Base-by-base conservation (phyloP, 257 asterid genomes). In the Paraleonurus japonicus region DNA sequence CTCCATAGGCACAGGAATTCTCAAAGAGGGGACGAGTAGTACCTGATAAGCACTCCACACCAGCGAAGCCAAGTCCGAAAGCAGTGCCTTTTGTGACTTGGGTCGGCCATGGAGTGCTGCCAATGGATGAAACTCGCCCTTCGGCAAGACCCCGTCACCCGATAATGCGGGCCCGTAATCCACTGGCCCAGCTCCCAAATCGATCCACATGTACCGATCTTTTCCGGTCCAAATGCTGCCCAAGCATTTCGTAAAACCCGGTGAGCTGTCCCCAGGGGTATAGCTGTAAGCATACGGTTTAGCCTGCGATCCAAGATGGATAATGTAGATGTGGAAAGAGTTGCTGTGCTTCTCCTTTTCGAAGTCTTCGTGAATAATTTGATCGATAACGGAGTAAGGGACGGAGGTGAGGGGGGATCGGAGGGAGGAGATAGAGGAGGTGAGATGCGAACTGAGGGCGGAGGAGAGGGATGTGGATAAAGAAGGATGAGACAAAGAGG, bases 1-100 rank as follows among this genome's bases (percentile, higher is more conserved):
- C 76, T 91, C 98, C 64, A 79, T 89, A 32, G 89, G 90, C 66
- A 94, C 93, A 7, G 95, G 96, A 61, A 91, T 84, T 76, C 99
- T 85, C 86, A 94, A 79, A 43, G 96, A 85, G 51, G 99, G 99
- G 30, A 91, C 98, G 9, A 91, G 82, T 2, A 94, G 91, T 54
- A 86, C 98, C 96, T 89, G 95, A 78, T 94, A 94, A 75, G 99
- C 96, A 67, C 95, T 91, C 96, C 91, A 91, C 12, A 94, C 96
- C 51, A 94, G 70, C 3, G 96, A 86, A 4, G 96, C 96, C 76
- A 94, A 70, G 70, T 94, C 99, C 5, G 96, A 75, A 20, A 94
- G 89, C 83, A 94, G 23, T 0, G 96, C 82, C 84, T 89, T 89
- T 45, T 91, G 95, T 1, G 96, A 89, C 67, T 94, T 94, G 8